Evolutionary conservation across 2,329 filamentous ascomycete genomes (phyloP), one percentile per base, ranked within the genome.

Genomic region (Penicillium psychrosexuale): DNA sequence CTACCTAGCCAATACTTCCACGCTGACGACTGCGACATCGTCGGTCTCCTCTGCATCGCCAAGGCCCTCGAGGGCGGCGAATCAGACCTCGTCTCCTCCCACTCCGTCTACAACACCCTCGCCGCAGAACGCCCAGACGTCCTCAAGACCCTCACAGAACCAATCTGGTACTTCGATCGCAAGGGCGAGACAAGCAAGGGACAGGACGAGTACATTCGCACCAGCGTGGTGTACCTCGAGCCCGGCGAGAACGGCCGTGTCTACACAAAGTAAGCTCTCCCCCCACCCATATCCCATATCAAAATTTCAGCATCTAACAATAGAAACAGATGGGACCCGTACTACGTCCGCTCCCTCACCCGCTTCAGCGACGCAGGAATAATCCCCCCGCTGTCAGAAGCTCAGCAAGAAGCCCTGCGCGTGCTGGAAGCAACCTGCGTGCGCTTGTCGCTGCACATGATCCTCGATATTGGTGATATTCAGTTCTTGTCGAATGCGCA

Each of bases 141-240:
- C 1, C 87, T 90, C 0, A 84, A 89, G 70, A 80, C 86, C 6
- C 78, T 96, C 50, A 87, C 88, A 1, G 76, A 86, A 69, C 90
- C 91, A 0, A 84, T 91, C 60, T 96, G 91, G 91, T 94, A 95
- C 77, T 93, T 95, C 71, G 91, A 96, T 74, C 87, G 91, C 51
- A 96, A 96, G 77, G 91, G 91, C 11, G 91, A 96, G 77, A 84
- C 83, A 1, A 89, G 85, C 22, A 76, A 79, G 13, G 90, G 89
- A 12, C 81, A 95, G 72, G 84, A 92, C 51, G 85, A 86, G 54
- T 95, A 85, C 75, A 89, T 90, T 64, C 80, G 81, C 40, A 84
- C 87, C 31, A 81, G 83, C 12, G 84, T 96, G 17, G 84, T 94
- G 63, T 95, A 91, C 71, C 77, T 91, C 4, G 90, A 95, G 77